These are phyloP conservation scores for Dictyostelium capitatum DNA, from an alignment of 78 protist species.

Conservation along the genomic window DNA sequence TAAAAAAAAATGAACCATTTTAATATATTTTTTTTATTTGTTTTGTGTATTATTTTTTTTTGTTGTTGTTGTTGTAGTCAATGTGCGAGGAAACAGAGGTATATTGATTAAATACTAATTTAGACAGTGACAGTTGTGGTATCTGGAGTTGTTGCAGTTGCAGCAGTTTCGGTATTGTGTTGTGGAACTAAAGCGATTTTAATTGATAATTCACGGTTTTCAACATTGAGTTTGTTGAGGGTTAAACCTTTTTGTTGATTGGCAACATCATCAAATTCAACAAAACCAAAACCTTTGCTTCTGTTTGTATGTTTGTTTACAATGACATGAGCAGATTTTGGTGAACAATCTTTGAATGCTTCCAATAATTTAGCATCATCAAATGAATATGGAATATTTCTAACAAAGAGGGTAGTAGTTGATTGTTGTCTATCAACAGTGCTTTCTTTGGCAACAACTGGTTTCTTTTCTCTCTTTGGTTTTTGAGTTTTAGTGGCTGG, in stretches of 20 bases:
- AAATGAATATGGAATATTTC: slow-evolving; percentile 81
- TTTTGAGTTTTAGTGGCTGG: slow-evolving; percentile 30
- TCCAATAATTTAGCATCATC: slow-evolving; percentile 60
- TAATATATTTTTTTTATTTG: background rate
- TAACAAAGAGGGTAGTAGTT: slow-evolving; percentile 78
- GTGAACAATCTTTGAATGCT: slow-evolving; percentile 75
- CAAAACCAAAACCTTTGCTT: slow-evolving; percentile 88
- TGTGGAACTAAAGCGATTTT: slow-evolving; percentile 65
- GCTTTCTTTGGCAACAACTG: slow-evolving; percentile 18
- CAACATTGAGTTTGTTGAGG: slow-evolving; percentile 42
- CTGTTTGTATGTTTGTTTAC: slow-evolving; percentile 46
- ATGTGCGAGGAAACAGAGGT: too few species aligned
- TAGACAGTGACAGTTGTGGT: background rate
- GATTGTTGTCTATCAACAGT: slow-evolving; percentile 61
- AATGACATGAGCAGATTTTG: slow-evolving; percentile 84
- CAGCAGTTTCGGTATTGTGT: background rate
- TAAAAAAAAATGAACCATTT: background rate
- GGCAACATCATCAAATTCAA: slow-evolving; percentile 73
- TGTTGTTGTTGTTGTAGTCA: too few species aligned
- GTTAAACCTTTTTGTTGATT: slow-evolving; percentile 70
- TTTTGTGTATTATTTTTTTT: background rate
- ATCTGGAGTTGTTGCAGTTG: slow-evolving; percentile 34
- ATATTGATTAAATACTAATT: too few species aligned
- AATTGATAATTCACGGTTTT: slow-evolving; percentile 73
- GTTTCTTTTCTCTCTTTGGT: slow-evolving; percentile 14